phyloP scores from a whole-genome alignment of 768 basidiomycete species.

The Boletus vinaceobasis region DNA sequence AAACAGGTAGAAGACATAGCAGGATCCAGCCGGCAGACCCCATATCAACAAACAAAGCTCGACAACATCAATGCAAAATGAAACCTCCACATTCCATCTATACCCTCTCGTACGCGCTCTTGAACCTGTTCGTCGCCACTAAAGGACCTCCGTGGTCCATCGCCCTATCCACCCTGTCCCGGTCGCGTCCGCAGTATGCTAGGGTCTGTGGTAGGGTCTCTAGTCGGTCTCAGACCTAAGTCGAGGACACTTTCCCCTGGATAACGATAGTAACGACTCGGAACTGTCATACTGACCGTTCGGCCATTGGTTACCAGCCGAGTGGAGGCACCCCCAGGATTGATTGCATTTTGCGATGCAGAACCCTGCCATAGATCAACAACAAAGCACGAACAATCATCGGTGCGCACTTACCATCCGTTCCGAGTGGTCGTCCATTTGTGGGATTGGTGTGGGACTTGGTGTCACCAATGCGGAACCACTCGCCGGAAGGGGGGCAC shows the following conservation, averaged over 20 bases:
- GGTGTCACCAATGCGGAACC: neutral
- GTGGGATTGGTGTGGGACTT: conserved; percentile 9
- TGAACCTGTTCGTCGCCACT: neutral
- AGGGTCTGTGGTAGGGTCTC: neutral
- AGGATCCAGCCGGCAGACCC: neutral
- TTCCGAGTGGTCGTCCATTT: neutral
- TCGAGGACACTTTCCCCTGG: conserved; percentile 20
- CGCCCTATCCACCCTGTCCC: neutral
- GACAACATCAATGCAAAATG: neutral
- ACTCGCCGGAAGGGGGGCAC: neutral
- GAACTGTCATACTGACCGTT: conserved; percentile 10
- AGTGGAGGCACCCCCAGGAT: neutral
- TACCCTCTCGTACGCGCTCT: neutral
- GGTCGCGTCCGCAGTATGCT: neutral
- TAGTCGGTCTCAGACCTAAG: neutral
- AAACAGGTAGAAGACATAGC: neutral
- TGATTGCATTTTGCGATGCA: neutral
- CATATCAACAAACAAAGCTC: neutral
- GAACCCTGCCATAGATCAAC: neutral
- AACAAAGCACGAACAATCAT: neutral
- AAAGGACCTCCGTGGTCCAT: neutral
- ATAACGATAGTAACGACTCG: neutral
- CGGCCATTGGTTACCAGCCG: neutral
- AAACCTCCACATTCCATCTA: neutral
- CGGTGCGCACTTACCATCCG: conserved; percentile 2